Percentiles rank a stretch among this genome's conserved stretches.
phyloP scores from a whole-genome alignment of 495 filamentous ascomycete genomes.

The Tetracladium marchalianum region DNA sequence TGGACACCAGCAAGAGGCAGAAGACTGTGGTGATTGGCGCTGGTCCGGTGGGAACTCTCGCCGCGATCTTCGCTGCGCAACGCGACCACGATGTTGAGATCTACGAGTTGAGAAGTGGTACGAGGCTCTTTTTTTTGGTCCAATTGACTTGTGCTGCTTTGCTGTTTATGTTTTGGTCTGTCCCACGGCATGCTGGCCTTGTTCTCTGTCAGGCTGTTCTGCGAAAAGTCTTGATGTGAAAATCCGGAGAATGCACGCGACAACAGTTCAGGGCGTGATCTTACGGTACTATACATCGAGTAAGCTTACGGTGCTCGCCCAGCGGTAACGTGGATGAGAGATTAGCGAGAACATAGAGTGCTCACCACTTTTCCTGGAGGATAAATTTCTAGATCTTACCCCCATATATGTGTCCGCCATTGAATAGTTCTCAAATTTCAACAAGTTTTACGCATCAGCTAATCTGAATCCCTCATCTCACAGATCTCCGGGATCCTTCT shows the following conservation, averaged over 20 bases:
- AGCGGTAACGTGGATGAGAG: too few species aligned
- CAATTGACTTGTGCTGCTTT: background rate
- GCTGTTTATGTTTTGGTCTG: background rate
- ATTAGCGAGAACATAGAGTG: too few species aligned
- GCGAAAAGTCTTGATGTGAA: background rate
- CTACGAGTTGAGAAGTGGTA: conserved; percentile 89
- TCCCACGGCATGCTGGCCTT: background rate
- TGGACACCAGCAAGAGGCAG: conserved; percentile 24
- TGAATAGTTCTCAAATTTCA: background rate
- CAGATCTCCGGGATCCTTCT: conserved; percentile 76
- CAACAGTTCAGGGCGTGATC: too few species aligned
- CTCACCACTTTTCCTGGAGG: background rate
- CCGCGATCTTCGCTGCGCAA: conserved; percentile 83
- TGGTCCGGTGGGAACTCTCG: conserved; percentile 85
- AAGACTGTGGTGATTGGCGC: conserved; percentile 83
- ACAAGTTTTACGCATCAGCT: background rate
- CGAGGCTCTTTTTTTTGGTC: conserved; percentile 22
- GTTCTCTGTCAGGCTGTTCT: background rate
- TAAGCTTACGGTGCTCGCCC: too few species aligned
- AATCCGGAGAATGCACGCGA: background rate
- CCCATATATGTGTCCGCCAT: background rate
- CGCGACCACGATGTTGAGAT: conserved; percentile 84
- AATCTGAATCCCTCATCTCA: background rate
- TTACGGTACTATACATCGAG: too few species aligned
- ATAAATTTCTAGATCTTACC: background rate